phyloP scores from a whole-genome alignment of 331 rosid genomes.

The Arachis monticola region DNA sequence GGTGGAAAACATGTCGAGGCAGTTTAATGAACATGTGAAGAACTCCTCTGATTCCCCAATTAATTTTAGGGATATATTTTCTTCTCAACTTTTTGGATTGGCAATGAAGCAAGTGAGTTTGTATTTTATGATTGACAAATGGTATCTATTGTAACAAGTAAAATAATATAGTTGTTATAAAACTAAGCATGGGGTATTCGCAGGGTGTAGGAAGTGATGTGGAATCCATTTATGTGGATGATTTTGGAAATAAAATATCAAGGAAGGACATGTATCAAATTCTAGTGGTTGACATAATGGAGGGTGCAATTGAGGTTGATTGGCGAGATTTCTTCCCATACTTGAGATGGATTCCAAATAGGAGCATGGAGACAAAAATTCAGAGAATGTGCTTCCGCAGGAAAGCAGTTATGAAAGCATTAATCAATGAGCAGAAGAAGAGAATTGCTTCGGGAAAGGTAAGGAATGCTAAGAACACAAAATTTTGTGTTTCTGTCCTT shows the following conservation, averaged over 20 bases:
- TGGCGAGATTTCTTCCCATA: slow-evolving; percentile 99
- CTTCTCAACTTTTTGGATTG: slow-evolving; percentile 69
- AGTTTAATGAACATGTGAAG: slow-evolving; percentile 55
- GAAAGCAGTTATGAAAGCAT: slow-evolving; percentile 61
- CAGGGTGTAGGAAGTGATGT: slow-evolving; percentile 75
- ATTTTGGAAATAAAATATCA: slow-evolving; percentile 53
- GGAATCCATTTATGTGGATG: slow-evolving; percentile 71
- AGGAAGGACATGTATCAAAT: slow-evolving; percentile 59
- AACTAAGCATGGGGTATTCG: slow-evolving; percentile 29
- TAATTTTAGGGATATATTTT: slow-evolving; percentile 69
- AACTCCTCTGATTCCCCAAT: slow-evolving; percentile 52
- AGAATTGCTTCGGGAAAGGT: slow-evolving; percentile 84
- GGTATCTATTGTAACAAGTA: background rate
- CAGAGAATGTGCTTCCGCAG: slow-evolving; percentile 45
- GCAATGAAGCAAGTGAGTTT: slow-evolving; percentile 77
- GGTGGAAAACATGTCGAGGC: slow-evolving; percentile 58
- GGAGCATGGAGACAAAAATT: slow-evolving; percentile 57
- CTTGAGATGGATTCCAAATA: slow-evolving; percentile 93
- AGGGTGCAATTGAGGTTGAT: slow-evolving; percentile 95
- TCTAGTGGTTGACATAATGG: slow-evolving; percentile 79
- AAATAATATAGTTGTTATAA: background rate
- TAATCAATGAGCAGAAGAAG: slow-evolving; percentile 65
- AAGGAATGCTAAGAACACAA: background rate
- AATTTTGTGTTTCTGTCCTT: background rate
- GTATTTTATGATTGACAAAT: background rate